Evolutionary conservation across 129 eudicot genomes (phyloP).

Genomic region (Tanacetum coccineum): DNA sequence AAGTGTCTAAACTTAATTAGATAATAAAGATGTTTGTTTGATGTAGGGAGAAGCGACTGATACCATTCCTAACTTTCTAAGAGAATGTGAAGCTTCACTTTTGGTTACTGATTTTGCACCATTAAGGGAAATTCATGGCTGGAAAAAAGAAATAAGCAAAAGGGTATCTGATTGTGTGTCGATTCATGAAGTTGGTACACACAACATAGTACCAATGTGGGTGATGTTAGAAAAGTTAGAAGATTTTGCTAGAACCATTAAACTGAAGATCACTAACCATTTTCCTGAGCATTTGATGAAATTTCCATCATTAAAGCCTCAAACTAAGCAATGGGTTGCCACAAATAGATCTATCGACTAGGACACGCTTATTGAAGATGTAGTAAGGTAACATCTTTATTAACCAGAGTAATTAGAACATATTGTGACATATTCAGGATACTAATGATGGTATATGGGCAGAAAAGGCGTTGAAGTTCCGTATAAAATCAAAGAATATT

Average conservation of each 20-base stretch:
- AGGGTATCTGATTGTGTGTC: conserved; percentile 59
- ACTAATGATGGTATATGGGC: neutral
- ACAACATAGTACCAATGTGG: conserved; percentile 91
- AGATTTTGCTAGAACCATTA: conserved; percentile 73
- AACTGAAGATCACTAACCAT: conserved; percentile 67
- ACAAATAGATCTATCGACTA: conserved; percentile 48
- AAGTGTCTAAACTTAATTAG: too few species aligned
- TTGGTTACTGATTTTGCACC: conserved; percentile 96
- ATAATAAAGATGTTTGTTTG: too few species aligned
- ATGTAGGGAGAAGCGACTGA: conserved; percentile 86
- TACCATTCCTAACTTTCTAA: conserved; percentile 72
- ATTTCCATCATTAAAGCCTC: conserved; percentile 60
- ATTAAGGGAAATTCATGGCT: conserved; percentile 61
- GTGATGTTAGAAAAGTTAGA: conserved; percentile 78
- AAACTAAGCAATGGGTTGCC: conserved; percentile 43
- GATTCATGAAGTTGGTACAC: conserved; percentile 95
- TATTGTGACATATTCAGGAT: neutral
- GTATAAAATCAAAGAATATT: too few species aligned
- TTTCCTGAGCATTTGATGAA: conserved; percentile 77
- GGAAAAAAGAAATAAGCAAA: conserved; percentile 73
- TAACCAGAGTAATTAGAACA: neutral
- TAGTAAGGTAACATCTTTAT: conserved; percentile 34
- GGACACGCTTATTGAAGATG: conserved; percentile 57
- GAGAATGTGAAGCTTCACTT: conserved; percentile 79
- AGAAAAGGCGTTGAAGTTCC: too few species aligned